phyloP scores from a whole-genome alignment of 176 grass and related monocot species.

The Cenchrus fungigraminus region DNA sequence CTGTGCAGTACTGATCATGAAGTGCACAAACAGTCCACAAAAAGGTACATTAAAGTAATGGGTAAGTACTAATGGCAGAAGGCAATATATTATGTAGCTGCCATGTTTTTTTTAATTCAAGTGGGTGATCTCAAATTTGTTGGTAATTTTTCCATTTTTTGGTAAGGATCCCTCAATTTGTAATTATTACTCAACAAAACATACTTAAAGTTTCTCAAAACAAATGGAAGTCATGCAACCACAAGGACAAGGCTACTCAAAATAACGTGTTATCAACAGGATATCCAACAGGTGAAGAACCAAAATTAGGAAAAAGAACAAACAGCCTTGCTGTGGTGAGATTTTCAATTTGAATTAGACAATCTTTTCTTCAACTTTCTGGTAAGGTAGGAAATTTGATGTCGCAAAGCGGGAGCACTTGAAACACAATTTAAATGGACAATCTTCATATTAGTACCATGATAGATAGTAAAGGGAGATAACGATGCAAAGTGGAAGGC shows the following conservation, averaged over 20 bases:
- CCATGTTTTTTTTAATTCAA: not conserved
- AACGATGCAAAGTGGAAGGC: not conserved
- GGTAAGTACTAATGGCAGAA: not conserved
- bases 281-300: not conserved
- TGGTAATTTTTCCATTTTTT: not conserved
- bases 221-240: not conserved
- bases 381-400: not conserved
- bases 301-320: not conserved
- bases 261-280: not conserved
- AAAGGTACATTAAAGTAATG: not conserved
- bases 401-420: not conserved
- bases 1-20: not conserved
- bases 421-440: not conserved
- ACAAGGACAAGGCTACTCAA: not conserved
- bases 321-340: not conserved
- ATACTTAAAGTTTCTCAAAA: not conserved
- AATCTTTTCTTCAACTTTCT: not conserved
- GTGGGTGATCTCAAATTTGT: not conserved
- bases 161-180: not conserved
- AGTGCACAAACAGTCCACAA: not conserved
- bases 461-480: not conserved
- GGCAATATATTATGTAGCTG: not conserved
- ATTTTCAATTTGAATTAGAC: not conserved
- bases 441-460: slow-evolving; percentile 10
- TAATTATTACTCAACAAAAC: not conserved